Percentiles rank a stretch among this genome's conserved stretches.
Conservation (phyloP, 1,139 yeast species). For the Debaryomycetaceae sp. region DNA sequence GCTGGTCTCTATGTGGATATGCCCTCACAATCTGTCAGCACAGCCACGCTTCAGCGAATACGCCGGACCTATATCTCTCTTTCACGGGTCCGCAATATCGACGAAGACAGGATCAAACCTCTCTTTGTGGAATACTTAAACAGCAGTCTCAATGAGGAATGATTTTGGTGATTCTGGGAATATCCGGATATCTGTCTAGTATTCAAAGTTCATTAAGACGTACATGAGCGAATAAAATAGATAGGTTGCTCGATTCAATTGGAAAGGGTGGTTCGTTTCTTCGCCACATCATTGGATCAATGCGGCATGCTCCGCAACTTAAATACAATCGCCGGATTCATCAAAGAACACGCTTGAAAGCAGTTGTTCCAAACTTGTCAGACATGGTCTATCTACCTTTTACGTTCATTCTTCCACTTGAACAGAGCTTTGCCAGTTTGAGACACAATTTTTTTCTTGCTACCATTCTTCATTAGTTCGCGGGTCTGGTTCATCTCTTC, state of each 20-base stretch:
- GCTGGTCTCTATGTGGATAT: slow-evolving; percentile 38
- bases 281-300: too few species aligned
- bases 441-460: slow-evolving; percentile 62
- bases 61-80: slow-evolving; percentile 72
- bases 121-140: slow-evolving; percentile 68
- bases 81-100: slow-evolving; percentile 69
- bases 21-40: slow-evolving; percentile 53
- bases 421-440: slow-evolving; percentile 58
- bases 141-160: slow-evolving; percentile 31
- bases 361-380: background rate
- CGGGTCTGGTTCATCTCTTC: slow-evolving; percentile 64
- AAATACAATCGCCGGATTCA: too few species aligned
- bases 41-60: slow-evolving; percentile 74
- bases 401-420: slow-evolving; percentile 83
- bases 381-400: slow-evolving; percentile 30
- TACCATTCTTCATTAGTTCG: slow-evolving; percentile 85
- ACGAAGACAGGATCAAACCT: slow-evolving; percentile 52
- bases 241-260: too few species aligned
- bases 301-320: too few species aligned
- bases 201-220: too few species aligned
- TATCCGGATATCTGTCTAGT: too few species aligned
- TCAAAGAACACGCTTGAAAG: background rate
- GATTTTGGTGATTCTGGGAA: too few species aligned
- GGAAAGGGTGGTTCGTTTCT: too few species aligned
- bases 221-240: too few species aligned